phyloP scores from a whole-genome alignment of 2,329 filamentous ascomycete species.

The Xylogone sp. region DNA sequence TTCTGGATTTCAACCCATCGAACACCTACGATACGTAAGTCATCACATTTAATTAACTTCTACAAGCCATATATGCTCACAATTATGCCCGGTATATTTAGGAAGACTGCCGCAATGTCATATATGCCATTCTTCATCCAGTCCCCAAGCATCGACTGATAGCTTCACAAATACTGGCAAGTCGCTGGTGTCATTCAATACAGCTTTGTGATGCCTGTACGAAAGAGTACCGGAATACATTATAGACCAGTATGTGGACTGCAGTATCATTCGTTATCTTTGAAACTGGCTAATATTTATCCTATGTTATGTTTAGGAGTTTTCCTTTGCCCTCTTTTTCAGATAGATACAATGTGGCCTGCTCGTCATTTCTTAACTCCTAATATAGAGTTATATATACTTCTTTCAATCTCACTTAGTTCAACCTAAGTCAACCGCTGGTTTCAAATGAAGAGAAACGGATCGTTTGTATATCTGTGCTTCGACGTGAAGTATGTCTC shows the following conservation, averaged over 20 bases:
- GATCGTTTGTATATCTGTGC: too few species aligned
- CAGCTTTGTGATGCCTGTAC: slow-evolving; percentile 95
- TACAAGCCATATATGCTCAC: too few species aligned
- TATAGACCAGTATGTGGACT: neutral
- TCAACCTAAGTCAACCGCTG: too few species aligned
- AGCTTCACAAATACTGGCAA: slow-evolving; percentile 93
- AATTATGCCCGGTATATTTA: too few species aligned
- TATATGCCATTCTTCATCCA: slow-evolving; percentile 96
- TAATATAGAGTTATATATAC: too few species aligned
- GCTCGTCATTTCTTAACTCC: too few species aligned
- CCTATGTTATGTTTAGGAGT: neutral
- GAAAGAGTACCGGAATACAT: slow-evolving; percentile 50
- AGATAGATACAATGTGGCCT: too few species aligned
- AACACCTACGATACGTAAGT: neutral
- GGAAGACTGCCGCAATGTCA: slow-evolving; percentile 97
- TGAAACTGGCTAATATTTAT: neutral
- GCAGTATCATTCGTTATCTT: neutral
- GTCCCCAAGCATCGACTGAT: slow-evolving; percentile 90
- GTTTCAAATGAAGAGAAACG: too few species aligned
- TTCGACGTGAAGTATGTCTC: too few species aligned
- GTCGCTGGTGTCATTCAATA: slow-evolving; percentile 97
- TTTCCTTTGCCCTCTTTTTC: too few species aligned
- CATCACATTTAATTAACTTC: too few species aligned
- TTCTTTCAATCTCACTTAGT: too few species aligned
- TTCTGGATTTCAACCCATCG: neutral